Evolutionary conservation across 2,329 filamentous ascomycete genomes (phyloP).

Genomic region (Ophiocordyceps robertsii): DNA sequence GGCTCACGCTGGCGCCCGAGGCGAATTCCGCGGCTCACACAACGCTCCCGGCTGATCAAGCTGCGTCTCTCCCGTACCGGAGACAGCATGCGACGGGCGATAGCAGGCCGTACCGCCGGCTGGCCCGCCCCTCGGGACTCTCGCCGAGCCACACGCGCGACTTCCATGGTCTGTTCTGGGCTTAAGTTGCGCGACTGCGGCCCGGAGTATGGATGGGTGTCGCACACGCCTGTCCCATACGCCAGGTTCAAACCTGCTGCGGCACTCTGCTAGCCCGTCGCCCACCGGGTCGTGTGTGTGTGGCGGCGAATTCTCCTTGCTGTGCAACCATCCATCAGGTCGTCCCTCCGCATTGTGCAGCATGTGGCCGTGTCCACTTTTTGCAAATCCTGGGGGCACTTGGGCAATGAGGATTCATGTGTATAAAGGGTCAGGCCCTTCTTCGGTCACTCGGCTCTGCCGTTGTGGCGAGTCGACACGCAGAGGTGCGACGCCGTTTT

Average conservation of each 20-base stretch:
- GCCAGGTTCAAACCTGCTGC: not conserved
- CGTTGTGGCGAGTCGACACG: not conserved
- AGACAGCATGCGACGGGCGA: not conserved
- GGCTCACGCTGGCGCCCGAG: too few species aligned
- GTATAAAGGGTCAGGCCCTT: not conserved
- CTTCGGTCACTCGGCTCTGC: not conserved
- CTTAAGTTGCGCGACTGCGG: not conserved
- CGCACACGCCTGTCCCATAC: not conserved
- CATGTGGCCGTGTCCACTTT: not conserved
- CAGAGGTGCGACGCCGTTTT: too few species aligned
- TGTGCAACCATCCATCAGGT: slow-evolving; percentile 1
- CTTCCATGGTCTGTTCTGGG: not conserved
- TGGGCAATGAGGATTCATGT: not conserved
- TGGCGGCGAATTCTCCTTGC: slow-evolving; percentile 2
- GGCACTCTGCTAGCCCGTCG: not conserved
- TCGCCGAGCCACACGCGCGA: not conserved
- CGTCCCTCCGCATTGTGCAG: too few species aligned
- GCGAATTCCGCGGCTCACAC: not conserved
- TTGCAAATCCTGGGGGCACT: not conserved
- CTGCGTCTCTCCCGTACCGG: not conserved
- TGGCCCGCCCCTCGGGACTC: not conserved
- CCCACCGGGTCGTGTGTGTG: not conserved
- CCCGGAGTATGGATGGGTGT: not conserved
- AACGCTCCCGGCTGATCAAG: not conserved
- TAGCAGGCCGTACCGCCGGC: not conserved